Conservation (phyloP, 345 rosid species). For the Zanthoxylum bungeanum region DNA sequence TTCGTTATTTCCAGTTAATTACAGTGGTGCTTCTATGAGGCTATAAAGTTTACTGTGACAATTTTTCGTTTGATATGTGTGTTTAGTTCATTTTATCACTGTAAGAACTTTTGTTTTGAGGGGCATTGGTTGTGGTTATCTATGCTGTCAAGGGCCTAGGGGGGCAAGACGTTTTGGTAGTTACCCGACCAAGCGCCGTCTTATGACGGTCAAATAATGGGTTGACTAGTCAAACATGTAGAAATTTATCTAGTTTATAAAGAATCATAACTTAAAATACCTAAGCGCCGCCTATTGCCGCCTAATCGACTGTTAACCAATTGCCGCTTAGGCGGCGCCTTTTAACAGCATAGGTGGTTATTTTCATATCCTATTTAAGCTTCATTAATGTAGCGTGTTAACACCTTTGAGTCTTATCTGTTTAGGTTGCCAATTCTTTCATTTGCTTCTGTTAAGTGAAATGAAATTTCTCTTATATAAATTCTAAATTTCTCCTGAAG, state of each 20-base stretch:
- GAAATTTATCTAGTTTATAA: too few species aligned
- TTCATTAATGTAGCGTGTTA: background rate
- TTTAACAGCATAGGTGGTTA: too few species aligned
- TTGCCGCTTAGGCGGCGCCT: too few species aligned
- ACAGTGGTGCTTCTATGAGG: background rate
- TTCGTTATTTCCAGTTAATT: background rate
- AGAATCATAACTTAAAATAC: too few species aligned
- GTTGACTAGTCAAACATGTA: too few species aligned
- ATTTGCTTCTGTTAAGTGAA: slow-evolving; percentile 38
- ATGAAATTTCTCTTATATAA: slow-evolving; percentile 57
- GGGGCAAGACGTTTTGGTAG: too few species aligned
- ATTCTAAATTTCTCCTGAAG: background rate
- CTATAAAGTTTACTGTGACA: background rate
- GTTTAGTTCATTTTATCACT: background rate
- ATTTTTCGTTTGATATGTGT: background rate
- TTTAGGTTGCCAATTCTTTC: slow-evolving; percentile 5
- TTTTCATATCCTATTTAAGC: background rate
- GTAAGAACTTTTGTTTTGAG: background rate
- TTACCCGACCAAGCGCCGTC: too few species aligned
- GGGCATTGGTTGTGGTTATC: background rate
- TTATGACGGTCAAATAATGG: too few species aligned
- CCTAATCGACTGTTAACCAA: too few species aligned
- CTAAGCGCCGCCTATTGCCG: too few species aligned
- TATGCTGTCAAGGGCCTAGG: too few species aligned
- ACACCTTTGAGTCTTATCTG: background rate